phyloP scores from a whole-genome alignment of 2,329 filamentous ascomycete genomes.

The Cercospora canescens region DNA sequence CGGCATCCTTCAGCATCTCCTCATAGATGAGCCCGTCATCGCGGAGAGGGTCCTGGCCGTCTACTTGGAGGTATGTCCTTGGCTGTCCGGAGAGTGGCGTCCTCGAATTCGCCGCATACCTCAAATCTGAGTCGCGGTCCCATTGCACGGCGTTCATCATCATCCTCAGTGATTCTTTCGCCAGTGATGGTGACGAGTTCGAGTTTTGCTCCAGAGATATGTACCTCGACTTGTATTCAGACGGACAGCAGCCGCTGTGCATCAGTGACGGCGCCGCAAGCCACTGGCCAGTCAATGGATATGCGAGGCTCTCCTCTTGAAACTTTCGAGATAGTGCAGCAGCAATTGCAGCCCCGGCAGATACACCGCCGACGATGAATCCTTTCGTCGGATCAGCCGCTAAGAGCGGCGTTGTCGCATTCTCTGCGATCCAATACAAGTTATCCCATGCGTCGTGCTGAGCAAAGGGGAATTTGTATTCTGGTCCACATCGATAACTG shows the following conservation, averaged over 20 bases:
- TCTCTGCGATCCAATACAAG: conserved; percentile 45
- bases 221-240: conserved; percentile 42
- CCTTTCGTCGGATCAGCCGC: conserved; percentile 46
- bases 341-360: conserved; percentile 47
- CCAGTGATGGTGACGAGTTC: conserved; percentile 39
- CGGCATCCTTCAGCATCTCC: conserved; percentile 46
- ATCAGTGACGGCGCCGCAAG: conserved; percentile 45
- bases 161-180: conserved; percentile 16
- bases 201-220: conserved; percentile 47
- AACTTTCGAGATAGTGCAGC: conserved; percentile 43
- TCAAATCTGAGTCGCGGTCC: conserved; percentile 23
- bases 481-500: conserved; percentile 49
- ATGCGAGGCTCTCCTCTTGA: conserved; percentile 43
- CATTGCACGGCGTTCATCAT: conserved; percentile 17
- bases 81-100: conserved; percentile 41
- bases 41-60: conserved; percentile 52
- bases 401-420: conserved; percentile 38
- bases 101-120: conserved; percentile 37
- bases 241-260: conserved; percentile 34
- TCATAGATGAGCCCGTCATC: conserved; percentile 58
- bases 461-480: conserved; percentile 48
- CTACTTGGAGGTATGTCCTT: conserved; percentile 52
- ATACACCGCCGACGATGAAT: conserved; percentile 53
- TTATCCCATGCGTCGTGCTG: conserved; percentile 49
- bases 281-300: conserved; percentile 50